These are phyloP conservation scores for Wickerhamomyces sp. DNA, from an alignment of 1,139 yeast species.

Conservation along the genomic window DNA sequence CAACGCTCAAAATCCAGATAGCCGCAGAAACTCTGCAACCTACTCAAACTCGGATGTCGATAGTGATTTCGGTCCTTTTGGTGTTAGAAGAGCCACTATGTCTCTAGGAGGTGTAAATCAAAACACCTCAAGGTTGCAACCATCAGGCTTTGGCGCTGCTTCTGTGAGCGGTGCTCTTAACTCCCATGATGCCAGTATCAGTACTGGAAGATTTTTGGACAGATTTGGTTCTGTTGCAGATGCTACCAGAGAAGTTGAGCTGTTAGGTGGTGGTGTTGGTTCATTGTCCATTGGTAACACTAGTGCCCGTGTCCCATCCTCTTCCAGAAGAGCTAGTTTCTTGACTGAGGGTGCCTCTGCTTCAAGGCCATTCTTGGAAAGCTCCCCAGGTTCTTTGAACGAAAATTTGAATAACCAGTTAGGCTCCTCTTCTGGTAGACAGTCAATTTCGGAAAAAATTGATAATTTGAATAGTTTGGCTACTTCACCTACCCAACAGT, in stretches of 20 bases:
- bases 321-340: constrained; percentile 49
- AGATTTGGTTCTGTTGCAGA: constrained; percentile 75
- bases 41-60: constrained; percentile 33
- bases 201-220: constrained; percentile 45
- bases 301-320: constrained; percentile 24
- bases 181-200: constrained; percentile 21
- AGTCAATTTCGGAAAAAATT: constrained; percentile 59
- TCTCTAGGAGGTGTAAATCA: constrained; percentile 37
- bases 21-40: constrained; percentile 19
- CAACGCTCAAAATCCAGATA: constrained; percentile 5
- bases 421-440: constrained; percentile 38
- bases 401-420: constrained; percentile 45
- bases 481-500: constrained; percentile 38
- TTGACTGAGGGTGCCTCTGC: constrained; percentile 24
- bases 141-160: constrained; percentile 48
- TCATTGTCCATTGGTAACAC: constrained; percentile 28
- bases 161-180: constrained; percentile 54
- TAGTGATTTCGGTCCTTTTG: constrained; percentile 40
- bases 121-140: constrained; percentile 24
- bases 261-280: constrained; percentile 33
- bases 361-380: constrained; percentile 18
- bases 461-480: constrained; percentile 44
- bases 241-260: constrained; percentile 71
- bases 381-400: constrained; percentile 45
- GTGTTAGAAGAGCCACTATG: constrained; percentile 42